Conservation (phyloP, 148 eudicot genomes). For the Chenopodium quinoa region DNA sequence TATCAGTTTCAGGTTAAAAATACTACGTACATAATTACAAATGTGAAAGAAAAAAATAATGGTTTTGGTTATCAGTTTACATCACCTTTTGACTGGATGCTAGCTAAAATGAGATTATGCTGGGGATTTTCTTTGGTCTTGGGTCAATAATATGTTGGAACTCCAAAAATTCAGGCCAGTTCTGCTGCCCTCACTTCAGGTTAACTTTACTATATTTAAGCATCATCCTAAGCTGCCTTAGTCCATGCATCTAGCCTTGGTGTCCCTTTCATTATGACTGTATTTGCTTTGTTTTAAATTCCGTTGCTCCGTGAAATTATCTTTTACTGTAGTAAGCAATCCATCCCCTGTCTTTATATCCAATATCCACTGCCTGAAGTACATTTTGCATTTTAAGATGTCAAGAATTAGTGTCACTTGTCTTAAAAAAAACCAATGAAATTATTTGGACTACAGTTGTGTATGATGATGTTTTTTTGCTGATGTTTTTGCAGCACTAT, state of each 20-base stretch:
- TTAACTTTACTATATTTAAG: not conserved
- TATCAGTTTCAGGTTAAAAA: not conserved
- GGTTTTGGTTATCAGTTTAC: not conserved
- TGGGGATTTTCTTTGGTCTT: not conserved
- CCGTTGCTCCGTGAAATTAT: not conserved
- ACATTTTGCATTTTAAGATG: too few relatives aligned
- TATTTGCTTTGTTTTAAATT: not conserved
- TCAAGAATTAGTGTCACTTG: too few relatives aligned
- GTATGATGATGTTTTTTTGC: not conserved
- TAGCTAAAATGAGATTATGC: not conserved
- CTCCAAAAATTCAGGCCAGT: not conserved
- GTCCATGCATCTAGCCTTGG: not conserved
- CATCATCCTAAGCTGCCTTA: not conserved
- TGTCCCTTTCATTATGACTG: not conserved
- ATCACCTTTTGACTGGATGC: not conserved
- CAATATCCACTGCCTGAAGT: too few relatives aligned
- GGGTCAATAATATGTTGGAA: not conserved
- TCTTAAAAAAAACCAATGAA: too few relatives aligned
- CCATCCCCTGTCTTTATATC: too few relatives aligned
- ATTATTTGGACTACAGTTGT: too few relatives aligned
- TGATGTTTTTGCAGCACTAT: slow-evolving; percentile 62
- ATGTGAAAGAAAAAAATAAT: too few relatives aligned
- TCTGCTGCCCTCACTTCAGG: not conserved
- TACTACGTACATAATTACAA: not conserved
- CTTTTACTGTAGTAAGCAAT: not conserved